These are phyloP conservation scores for Mycena belliarum DNA, from an alignment of 768 basidiomycete species.

Conservation along the genomic window DNA sequence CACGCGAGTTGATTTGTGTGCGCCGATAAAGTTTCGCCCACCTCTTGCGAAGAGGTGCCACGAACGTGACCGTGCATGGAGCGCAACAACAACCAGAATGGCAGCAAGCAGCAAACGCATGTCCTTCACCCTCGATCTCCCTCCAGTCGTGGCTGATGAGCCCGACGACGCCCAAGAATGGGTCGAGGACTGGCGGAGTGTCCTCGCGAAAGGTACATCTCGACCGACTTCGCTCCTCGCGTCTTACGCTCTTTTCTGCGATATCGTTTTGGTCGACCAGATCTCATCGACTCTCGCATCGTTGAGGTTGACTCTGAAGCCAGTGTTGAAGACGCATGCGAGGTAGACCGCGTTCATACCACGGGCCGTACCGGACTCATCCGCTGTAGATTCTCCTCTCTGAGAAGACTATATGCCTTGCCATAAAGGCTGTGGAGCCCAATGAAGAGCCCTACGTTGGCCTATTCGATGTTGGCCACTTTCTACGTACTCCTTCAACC, in stretches of 20 bases:
- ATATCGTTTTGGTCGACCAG: constrained; percentile 36
- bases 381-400: constrained; percentile 55
- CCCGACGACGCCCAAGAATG: constrained; percentile 47
- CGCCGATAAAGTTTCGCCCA: no score
- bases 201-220: constrained; percentile 57
- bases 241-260: not conserved
- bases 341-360: constrained; percentile 42
- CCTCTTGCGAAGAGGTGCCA: not conserved
- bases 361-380: not conserved
- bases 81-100: constrained; percentile 7
- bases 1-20: no score
- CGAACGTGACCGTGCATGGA: constrained; percentile 13
- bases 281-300: constrained; percentile 69
- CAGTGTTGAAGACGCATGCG: constrained; percentile 82
- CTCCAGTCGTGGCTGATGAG: constrained; percentile 5
- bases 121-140: constrained; percentile 17
- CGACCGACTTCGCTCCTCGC: no score
- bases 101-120: constrained; percentile 23
- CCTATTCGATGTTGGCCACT: constrained; percentile 69
- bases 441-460: constrained; percentile 44
- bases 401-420: constrained; percentile 66
- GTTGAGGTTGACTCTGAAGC: constrained; percentile 68
- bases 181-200: constrained; percentile 57
- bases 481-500: not conserved
- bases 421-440: constrained; percentile 43